A percentile compares a stretch with the other conserved stretches of the same genome.
These are phyloP conservation scores for Circinella umbellata DNA, from an alignment of 371 early-diverging fungal genomes.

Conservation along the genomic window DNA sequence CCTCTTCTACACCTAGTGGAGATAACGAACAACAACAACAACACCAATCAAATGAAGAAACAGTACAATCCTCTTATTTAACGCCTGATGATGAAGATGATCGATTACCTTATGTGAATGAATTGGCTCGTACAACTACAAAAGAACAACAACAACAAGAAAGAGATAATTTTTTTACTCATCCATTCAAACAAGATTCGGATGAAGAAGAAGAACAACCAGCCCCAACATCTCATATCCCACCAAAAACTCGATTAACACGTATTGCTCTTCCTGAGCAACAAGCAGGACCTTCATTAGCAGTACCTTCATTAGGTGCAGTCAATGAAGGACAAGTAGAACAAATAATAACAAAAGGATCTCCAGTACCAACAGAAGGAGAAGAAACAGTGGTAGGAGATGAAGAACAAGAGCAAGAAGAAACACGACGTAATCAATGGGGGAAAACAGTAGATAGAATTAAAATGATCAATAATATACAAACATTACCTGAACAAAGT, in stretches of 20 bases:
- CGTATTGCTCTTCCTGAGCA: slow-evolving; percentile 3
- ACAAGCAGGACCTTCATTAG: not conserved
- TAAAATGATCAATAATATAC: slow-evolving; percentile 34
- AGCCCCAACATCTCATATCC: not conserved
- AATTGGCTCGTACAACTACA: slow-evolving; percentile 17
- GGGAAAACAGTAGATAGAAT: slow-evolving; percentile 44
- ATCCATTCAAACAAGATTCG: slow-evolving; percentile 29
- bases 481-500: slow-evolving; percentile 14
- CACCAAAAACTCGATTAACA: slow-evolving; percentile 12
- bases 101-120: slow-evolving; percentile 33
- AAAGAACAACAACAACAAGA: not conserved
- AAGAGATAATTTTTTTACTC: slow-evolving; percentile 37
- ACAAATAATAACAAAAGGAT: too few relatives aligned
- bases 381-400: slow-evolving; percentile 8
- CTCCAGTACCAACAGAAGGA: slow-evolving; percentile 1
- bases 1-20: too few relatives aligned
- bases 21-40: too few relatives aligned
- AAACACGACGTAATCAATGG: slow-evolving; percentile 36
- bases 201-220: not conserved
- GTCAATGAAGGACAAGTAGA: too few relatives aligned
- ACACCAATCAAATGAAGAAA: not conserved
- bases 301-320: not conserved
- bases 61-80: not conserved
- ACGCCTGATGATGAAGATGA: slow-evolving; percentile 30
- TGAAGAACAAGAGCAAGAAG: not conserved